Evolutionary conservation across 176 grass and related monocot genomes (phyloP).

Genomic region (Bonia amplexicaulis): DNA sequence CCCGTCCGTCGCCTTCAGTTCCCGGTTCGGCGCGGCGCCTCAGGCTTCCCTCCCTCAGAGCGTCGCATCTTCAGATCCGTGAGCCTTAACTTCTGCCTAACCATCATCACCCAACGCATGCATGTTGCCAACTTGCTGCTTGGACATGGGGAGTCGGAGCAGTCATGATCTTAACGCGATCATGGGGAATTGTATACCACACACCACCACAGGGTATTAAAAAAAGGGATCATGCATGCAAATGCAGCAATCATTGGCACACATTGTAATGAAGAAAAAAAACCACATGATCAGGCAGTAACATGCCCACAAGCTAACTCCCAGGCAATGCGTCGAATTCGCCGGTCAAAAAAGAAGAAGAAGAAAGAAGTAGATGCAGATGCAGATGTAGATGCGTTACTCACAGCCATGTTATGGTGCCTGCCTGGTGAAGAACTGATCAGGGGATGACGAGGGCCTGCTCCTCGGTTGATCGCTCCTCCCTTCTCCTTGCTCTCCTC

Average conservation of each 20-base stretch:
- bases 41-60: not conserved
- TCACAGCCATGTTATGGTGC: slow-evolving; percentile 16
- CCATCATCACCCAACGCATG: not conserved
- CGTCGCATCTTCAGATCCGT: slow-evolving; percentile 27
- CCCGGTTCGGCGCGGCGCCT: not conserved
- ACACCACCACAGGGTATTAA: no score
- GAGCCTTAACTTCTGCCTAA: not conserved
- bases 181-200: not conserved
- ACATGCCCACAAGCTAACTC: not conserved
- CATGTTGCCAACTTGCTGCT: slow-evolving; percentile 16
- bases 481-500: not conserved
- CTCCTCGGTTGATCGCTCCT: not conserved
- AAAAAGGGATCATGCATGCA: not conserved
- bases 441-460: not conserved
- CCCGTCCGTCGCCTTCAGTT: not conserved
- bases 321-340: not conserved
- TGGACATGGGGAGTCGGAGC: not conserved
- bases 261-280: not conserved
- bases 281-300: not conserved
- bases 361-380: not conserved
- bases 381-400: not conserved
- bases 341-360: not conserved
- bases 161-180: not conserved
- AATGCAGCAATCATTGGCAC: not conserved
- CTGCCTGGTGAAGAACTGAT: not conserved